These are phyloP conservation scores for Sclerospora graminicola DNA, from an alignment of 352 stramenopile species.

Conservation along the genomic window DNA sequence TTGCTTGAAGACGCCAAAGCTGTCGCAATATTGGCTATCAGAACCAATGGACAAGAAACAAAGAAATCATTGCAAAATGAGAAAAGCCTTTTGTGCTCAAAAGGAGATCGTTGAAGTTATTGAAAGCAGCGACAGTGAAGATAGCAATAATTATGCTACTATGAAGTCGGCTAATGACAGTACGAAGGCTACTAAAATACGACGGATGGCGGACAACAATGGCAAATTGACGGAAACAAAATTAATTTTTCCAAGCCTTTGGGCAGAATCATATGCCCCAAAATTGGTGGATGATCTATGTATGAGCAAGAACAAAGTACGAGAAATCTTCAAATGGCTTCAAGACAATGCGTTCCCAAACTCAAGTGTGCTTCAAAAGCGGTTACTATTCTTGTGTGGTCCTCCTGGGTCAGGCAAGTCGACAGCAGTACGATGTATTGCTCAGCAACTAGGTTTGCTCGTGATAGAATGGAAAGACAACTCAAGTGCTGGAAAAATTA, in stretches of 20 bases:
- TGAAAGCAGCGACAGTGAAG: conserved; percentile 27
- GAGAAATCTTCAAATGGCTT: conserved; percentile 64
- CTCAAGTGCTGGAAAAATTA: conserved; percentile 32
- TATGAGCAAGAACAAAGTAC: conserved; percentile 76
- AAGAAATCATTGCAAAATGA: conserved; percentile 4
- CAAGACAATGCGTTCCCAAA: conserved; percentile 15
- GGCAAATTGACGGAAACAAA: not conserved
- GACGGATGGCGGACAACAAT: conserved; percentile 1
- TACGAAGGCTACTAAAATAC: not conserved
- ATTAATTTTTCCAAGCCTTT: conserved; percentile 22
- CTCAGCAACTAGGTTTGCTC: conserved; percentile 26
- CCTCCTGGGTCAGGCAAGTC: conserved; percentile 77
- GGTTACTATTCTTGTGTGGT: conserved; percentile 72
- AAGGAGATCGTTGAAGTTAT: conserved; percentile 16
- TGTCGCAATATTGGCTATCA: conserved; percentile 36
- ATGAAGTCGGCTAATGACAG: conserved; percentile 5
- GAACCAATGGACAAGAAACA: conserved; percentile 11
- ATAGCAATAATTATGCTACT: conserved; percentile 11
- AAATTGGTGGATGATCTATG: conserved; percentile 53
- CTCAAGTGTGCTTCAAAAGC: conserved; percentile 21
- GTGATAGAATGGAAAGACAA: conserved; percentile 75
- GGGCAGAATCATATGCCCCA: conserved; percentile 36
- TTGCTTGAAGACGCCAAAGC: conserved; percentile 20
- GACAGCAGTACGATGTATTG: conserved; percentile 55
- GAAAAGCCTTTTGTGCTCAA: not conserved